These are phyloP conservation scores for Rosa hybrid DNA, from an alignment of 331 rosid genomes.

Conservation along the genomic window DNA sequence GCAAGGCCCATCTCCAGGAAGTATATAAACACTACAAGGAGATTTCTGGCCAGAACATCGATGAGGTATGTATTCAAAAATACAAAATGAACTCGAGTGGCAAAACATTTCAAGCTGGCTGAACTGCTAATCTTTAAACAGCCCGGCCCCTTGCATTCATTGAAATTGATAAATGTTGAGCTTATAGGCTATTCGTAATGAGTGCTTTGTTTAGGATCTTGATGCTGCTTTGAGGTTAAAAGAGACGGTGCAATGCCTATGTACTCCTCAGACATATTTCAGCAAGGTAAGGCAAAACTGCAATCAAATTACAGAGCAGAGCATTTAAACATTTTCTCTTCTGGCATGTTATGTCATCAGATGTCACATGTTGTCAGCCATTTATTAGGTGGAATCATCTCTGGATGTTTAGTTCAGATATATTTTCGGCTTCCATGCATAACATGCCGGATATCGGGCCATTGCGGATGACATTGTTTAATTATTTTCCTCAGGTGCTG, in stretches of 20 bases:
- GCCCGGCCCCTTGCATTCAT: not conserved
- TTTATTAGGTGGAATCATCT: not conserved
- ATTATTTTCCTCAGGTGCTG: constrained; percentile 48
- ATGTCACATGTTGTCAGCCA: not conserved
- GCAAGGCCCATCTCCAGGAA: constrained; percentile 66
- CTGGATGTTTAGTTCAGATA: not conserved
- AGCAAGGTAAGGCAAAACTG: constrained; percentile 45
- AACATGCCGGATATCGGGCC: not conserved
- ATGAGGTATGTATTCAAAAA: constrained; percentile 54
- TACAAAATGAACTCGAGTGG: not conserved
- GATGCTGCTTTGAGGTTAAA: constrained; percentile 49
- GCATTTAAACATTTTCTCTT: not conserved
- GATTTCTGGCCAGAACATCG: constrained; percentile 53
- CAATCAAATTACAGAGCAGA: not conserved
- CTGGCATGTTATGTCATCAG: not conserved
- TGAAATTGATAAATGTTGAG: not conserved
- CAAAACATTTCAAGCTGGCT: too few species aligned
- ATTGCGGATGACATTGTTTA: not conserved
- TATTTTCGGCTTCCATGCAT: not conserved
- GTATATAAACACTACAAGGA: constrained; percentile 66
- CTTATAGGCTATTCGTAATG: not conserved
- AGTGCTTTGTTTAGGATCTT: constrained; percentile 54
- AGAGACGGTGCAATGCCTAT: constrained; percentile 71
- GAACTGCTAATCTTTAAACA: not conserved
- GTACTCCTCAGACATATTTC: constrained; percentile 66